Evolutionary conservation across 306 rosid species (phyloP), one percentile per base, ranked within the genome.

Genomic region (Glycine tomentella): DNA sequence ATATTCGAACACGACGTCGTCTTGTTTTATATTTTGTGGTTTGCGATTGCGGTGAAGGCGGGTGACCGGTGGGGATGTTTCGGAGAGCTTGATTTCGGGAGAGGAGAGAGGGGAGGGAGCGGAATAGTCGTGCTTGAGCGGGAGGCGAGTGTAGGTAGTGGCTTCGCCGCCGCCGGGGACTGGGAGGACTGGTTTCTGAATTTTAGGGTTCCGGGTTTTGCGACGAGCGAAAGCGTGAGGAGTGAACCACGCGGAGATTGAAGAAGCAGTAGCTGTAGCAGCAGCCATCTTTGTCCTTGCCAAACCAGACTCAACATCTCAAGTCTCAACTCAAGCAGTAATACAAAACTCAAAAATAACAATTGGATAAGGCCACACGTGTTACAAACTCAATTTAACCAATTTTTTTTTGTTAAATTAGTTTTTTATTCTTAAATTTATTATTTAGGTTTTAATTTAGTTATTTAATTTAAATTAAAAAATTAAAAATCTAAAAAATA

Each of bases 71-170:
- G 85, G 79, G 16, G 72, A 52, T n/a, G 95, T 68, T 2, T 93
- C 97, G 13, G 95, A 82, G 84, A 93, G 99, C 89, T 87, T 91
- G 59, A 95, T 89, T 85, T 89, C 96, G 44, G 86, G 31, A 6
- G 92, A 38, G 44, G 87, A 40, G 9, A 58, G 61, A 14, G 89
- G 85, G 40, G 65, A 34, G 4, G 88, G 84, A 9, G 79, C 81
- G 1, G 89, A 48, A 16, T 84, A 95, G 65, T 95, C 97, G 65
- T 93, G 94, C 73, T 69, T 90, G 80, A 93, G 97, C 2, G 97
- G 99, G 13, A 95, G 90, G 64, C 97, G 91, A 33, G 92, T 89
- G 88, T 84, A 93, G 80, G 97, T 95, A 73, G 95, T 93, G 78
- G 99, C 95, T 77, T 93, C 31, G 31, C 31, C 95, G 69, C 89